phyloP scores from a whole-genome alignment of 768 basidiomycete genomes.

The Phaeotremella fagi region DNA sequence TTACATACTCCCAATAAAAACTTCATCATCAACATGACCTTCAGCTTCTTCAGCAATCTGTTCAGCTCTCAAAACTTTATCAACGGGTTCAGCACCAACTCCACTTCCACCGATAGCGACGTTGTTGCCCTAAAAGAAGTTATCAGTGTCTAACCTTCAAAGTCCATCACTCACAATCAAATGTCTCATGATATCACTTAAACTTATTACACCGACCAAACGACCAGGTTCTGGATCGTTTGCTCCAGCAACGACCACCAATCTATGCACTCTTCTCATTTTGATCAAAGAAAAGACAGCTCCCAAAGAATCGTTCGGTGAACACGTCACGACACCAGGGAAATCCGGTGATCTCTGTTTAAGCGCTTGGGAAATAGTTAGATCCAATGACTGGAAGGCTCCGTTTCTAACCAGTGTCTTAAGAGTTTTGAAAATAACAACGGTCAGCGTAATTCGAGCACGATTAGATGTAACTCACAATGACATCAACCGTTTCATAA shows the following conservation, averaged over 20 bases:
- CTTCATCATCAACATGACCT: neutral
- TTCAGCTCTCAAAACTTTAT: slow-evolving; percentile 36
- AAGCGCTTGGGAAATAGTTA: slow-evolving; percentile 87
- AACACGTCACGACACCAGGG: slow-evolving; percentile 93
- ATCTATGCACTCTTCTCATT: slow-evolving; percentile 84
- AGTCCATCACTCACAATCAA: slow-evolving; percentile 36
- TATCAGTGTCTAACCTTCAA: neutral
- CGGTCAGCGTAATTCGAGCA: neutral
- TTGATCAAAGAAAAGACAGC: slow-evolving; percentile 87
- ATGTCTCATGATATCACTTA: slow-evolving; percentile 47
- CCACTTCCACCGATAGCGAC: slow-evolving; percentile 43
- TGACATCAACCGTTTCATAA: slow-evolving; percentile 98
- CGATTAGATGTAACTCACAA: slow-evolving; percentile 59
- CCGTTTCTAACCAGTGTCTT: slow-evolving; percentile 92
- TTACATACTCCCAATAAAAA: neutral
- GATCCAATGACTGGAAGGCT: slow-evolving; percentile 90
- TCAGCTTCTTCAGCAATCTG: slow-evolving; percentile 16
- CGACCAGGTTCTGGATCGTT: slow-evolving; percentile 41
- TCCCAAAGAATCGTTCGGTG: slow-evolving; percentile 82
- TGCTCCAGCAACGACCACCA: slow-evolving; percentile 76
- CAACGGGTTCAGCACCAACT: slow-evolving; percentile 44
- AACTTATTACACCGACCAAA: slow-evolving; percentile 45
- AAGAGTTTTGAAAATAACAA: neutral
- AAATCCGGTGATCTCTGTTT: slow-evolving; percentile 90
- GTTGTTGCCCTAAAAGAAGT: slow-evolving; percentile 25